Conservation (phyloP, 352 stramenopile genomes). For the Phytophthora colocasiae region DNA sequence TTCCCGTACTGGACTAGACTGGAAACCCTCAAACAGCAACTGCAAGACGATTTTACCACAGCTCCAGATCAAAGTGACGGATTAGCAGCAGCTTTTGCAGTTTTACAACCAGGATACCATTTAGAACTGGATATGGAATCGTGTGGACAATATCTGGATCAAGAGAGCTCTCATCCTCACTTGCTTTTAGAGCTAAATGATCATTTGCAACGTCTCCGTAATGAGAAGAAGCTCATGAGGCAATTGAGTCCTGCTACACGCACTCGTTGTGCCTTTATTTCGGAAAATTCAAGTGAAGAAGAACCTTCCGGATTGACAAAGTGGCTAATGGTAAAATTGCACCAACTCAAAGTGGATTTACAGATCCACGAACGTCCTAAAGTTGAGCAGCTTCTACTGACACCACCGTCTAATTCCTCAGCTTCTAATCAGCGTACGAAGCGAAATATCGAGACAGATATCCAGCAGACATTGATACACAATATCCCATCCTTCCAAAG, state of each 20-base stretch:
- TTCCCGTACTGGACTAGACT: conserved; percentile 57
- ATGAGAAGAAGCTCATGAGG: conserved; percentile 47
- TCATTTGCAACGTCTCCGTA: conserved; percentile 40
- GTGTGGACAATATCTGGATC: conserved; percentile 17
- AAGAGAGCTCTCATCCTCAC: conserved; percentile 9
- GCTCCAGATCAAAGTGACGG: conserved; percentile 7
- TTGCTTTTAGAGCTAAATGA: conserved; percentile 22
- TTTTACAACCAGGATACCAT: not conserved
- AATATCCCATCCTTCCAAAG: conserved; percentile 39
- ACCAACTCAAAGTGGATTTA: conserved; percentile 51
- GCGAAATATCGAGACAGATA: conserved; percentile 10
- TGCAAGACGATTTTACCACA: conserved; percentile 36
- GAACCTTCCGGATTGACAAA: conserved; percentile 32
- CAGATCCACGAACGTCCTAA: conserved; percentile 37
- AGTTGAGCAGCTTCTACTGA: conserved; percentile 32
- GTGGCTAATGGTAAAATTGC: conserved; percentile 46
- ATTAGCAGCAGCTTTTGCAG: conserved; percentile 14
- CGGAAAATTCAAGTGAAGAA: conserved; percentile 15
- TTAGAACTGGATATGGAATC: conserved; percentile 17
- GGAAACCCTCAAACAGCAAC: conserved; percentile 41
- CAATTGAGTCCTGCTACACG: conserved; percentile 17
- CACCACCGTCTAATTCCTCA: conserved; percentile 12
- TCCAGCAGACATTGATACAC: conserved; percentile 30
- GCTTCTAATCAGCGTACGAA: conserved; percentile 13
- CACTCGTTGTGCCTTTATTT: conserved; percentile 32